Base-by-base conservation (phyloP, 78 protist species). In the Dictyostelium firmibasis region DNA sequence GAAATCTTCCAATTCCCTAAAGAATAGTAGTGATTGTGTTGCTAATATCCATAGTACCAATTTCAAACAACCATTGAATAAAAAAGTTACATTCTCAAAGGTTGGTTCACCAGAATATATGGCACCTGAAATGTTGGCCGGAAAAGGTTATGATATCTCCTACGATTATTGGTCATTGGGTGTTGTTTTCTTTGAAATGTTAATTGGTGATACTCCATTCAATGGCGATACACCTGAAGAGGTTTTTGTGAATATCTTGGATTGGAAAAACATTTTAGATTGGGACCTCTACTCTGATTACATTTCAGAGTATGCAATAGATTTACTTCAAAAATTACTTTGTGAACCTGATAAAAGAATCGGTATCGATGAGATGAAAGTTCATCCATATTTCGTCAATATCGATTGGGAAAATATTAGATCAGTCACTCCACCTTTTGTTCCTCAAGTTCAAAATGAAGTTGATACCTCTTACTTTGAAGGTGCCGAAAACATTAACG, bases 121-220 rank as follows among this genome's bases (percentile, higher is more conserved):
- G 96, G 97, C 98, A 38, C 98, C 98, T 2, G 99, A 98, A 75
- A 96, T 98, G 77, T 76, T 98, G 31, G 79, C 62, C 9, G 98
- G 98, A 9, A 84, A 79, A 86, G 93, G 96, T 25, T 97, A 98
- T 88, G 93, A 84, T 41, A n/a, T 75, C 11, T 91, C 94, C 2
- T 99, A 98, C 69, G 99, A 98, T 62, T 97, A 84, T 93, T 98
- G 99, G 99, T 92, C 99, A 5, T 83, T 97, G 50, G 98, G 98
- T 23, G 69, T 57, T 20, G 76, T 97, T 25, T 67, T 84, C 8
- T 97, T 91, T 79, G 98, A 97, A 72, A 85, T 97, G 77, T n/a
- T 97, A 16, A 35, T 94, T 18, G 98, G 98, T 50, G 93, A 76
- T 25, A 94, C 98, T 27, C 98, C 98, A 20, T 97, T 97, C 79